Evolutionary conservation across 768 basidiomycete genomes (phyloP).

Genomic region (Rickenella mellea): DNA sequence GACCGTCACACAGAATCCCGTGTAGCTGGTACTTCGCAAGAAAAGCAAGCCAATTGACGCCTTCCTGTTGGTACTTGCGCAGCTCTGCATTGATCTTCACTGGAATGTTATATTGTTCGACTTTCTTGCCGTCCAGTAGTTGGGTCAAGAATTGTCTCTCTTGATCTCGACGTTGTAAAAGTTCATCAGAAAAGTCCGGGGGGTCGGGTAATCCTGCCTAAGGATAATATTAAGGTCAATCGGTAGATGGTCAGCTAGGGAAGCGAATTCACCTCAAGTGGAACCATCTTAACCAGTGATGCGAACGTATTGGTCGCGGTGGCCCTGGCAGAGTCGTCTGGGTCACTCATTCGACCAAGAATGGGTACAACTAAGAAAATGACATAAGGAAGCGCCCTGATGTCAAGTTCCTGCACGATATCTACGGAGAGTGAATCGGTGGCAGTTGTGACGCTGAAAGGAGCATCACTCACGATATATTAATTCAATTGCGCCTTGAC

Average conservation of each 20-base stretch:
- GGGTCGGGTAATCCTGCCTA: slow-evolving; percentile 97
- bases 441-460: slow-evolving; percentile 6
- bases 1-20: slow-evolving; percentile 96
- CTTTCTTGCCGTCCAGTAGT: slow-evolving; percentile 89
- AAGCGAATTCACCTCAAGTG: slow-evolving; percentile 64
- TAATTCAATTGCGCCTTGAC: slow-evolving; percentile 86
- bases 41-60: slow-evolving; percentile 98
- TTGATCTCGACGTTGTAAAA: slow-evolving; percentile 74
- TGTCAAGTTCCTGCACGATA: slow-evolving; percentile 83
- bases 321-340: slow-evolving; percentile 84
- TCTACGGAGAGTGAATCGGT: slow-evolving; percentile 43
- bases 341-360: slow-evolving; percentile 94
- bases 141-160: slow-evolving; percentile 92
- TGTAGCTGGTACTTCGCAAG: slow-evolving; percentile 96
- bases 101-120: slow-evolving; percentile 82
- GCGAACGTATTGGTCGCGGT: slow-evolving; percentile 97
- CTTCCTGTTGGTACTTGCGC: slow-evolving; percentile 96
- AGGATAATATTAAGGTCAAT: background rate
- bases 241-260: background rate
- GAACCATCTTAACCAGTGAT: slow-evolving; percentile 95
- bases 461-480: slow-evolving; percentile 69
- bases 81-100: slow-evolving; percentile 87
- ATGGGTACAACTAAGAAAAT: slow-evolving; percentile 95
- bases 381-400: slow-evolving; percentile 92
- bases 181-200: slow-evolving; percentile 79